Base-by-base conservation (phyloP, 345 rosid genomes). In the Crucihimalaya himalaica region DNA sequence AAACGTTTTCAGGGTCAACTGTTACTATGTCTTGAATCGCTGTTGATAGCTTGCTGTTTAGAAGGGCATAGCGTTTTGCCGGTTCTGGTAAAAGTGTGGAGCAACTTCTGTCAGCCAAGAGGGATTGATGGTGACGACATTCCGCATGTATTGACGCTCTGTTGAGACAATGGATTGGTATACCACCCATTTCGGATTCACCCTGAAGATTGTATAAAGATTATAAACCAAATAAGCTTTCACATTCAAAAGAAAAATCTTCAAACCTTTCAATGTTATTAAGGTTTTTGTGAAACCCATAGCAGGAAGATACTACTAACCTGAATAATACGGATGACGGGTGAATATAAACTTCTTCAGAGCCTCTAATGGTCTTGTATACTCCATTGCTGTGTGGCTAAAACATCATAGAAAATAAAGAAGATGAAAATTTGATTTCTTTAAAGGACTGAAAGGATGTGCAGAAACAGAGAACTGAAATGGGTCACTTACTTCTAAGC, bases 251-350 rank as follows among this genome's bases (percentile, higher is more conserved):
- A 43, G 74, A 32, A 66, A 42, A 47, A 34, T 45, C 23, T 54
- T 21, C 23, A 18, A 14, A 65, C 48, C 0, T 67, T 42, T 21
- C 31, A 11, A 73, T 63, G 29, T 65, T 72, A 20, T 18, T 14
- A 32, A 53, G 57, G 32, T 32, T 63, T 40, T 32, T 8, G 72
- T 60, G 0, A 57, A 47, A 37, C 9, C 48, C 18, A 74, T 39
- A 28, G 54, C 66, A 34, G 47, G 25, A 56, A 23, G 19, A 63
- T 15, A 52, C 45, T 65, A 80, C 89, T 70, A 61, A 93, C 98
- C 98, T 86, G 86, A 94, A 89, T 64, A 91, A 81, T 55, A 94
- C 91, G 5, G 97, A 91, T 16, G 98, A 94, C 0, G 96, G 97
- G 78, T 94, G 98, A 60, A 91, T 86, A 71, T 86, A 81, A 74